These are phyloP conservation scores for Spathaspora passalidarum DNA, from an alignment of 805 yeast species.

Conservation along the genomic window DNA sequence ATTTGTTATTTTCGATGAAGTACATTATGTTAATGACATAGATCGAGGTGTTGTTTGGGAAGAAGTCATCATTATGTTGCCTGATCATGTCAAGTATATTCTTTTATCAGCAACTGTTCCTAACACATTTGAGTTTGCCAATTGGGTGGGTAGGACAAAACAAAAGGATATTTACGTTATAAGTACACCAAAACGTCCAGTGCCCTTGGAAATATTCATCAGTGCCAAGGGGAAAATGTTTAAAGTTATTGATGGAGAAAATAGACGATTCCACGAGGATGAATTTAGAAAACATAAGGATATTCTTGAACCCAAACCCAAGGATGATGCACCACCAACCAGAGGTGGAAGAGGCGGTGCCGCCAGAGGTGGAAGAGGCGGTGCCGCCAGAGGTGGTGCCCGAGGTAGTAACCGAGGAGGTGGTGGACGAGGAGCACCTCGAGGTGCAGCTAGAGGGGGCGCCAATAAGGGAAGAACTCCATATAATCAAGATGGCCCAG, in stretches of 20 bases:
- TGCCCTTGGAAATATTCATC: slow-evolving; percentile 82
- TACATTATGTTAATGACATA: slow-evolving; percentile 94
- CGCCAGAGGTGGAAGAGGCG: slow-evolving; percentile 25
- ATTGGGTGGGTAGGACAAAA: slow-evolving; percentile 97
- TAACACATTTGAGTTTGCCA: slow-evolving; percentile 96
- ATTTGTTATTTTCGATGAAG: slow-evolving; percentile 96
- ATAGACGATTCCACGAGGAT: slow-evolving; percentile 62
- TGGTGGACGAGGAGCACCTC: slow-evolving; percentile 19
- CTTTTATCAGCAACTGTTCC: slow-evolving; percentile 96
- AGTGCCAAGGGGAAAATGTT: slow-evolving; percentile 77
- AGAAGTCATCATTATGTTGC: slow-evolving; percentile 96
- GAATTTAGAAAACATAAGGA: slow-evolving; percentile 64
- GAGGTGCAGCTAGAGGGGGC: slow-evolving; percentile 15
- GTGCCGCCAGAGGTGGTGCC: slow-evolving; percentile 16
- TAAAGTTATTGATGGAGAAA: slow-evolving; percentile 66
- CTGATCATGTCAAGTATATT: slow-evolving; percentile 92
- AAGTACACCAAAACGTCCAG: slow-evolving; percentile 94
- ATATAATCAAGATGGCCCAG: slow-evolving; percentile 57
- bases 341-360: slow-evolving; percentile 37
- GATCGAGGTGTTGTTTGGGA: slow-evolving; percentile 99
- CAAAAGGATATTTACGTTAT: slow-evolving; percentile 95
- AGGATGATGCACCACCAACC: slow-evolving; percentile 41
- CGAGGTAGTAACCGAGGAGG: slow-evolving; percentile 36
- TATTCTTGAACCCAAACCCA: slow-evolving; percentile 36
- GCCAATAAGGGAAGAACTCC: slow-evolving; percentile 16